Evolutionary conservation across 2,329 filamentous ascomycete species (phyloP), one percentile per base, ranked within the genome.

Genomic region (Venturia asperata): DNA sequence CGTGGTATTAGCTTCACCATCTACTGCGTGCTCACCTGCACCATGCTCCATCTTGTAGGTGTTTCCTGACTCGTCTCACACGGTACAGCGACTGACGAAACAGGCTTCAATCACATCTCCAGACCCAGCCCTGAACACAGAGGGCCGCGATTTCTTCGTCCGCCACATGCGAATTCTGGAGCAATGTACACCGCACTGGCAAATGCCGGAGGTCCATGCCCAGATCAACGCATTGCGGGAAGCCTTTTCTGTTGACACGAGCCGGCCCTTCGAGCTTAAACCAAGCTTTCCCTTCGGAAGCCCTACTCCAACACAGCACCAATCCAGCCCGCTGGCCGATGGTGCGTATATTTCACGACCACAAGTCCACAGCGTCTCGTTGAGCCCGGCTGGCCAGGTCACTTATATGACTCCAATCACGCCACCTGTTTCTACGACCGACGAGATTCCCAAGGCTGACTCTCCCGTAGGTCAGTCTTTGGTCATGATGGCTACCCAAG

Each of bases 81-180:
- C 17, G 0, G 37, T 3, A 30, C 58, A 61, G 70, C 73, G 65
- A 73, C 61, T 64, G 41, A 66, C 34, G 39, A 9, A 19, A 2
- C 63, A 95, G 92, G 89, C 96, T 69, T 92, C 92, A 5, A 88
- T 97, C 67, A 95, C 92, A 17, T 97, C 92, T 21, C 93, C 94
- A 21, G 92, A 97, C 74, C 90, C 91, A 1, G 90, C 94, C 47
- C 84, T 96, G 66, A 92, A 94, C 73, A 80, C 82, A 0, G 91
- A 96, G 74, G 91, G 93, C 6, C 85, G 90, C 41, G 89, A 93
- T 67, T 97, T 89, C 74, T 97, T 97, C 72, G 89, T 91, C 1
- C 84, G 93, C 61, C 92, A 97, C 71, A 97, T 97, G 93, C 87
- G 92, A 65, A 88, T 97, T 45, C 80, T 97, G 66, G 93, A 97